Evolutionary conservation across 345 rosid genomes (phyloP).

Genomic region (Gossypium arboreum): DNA sequence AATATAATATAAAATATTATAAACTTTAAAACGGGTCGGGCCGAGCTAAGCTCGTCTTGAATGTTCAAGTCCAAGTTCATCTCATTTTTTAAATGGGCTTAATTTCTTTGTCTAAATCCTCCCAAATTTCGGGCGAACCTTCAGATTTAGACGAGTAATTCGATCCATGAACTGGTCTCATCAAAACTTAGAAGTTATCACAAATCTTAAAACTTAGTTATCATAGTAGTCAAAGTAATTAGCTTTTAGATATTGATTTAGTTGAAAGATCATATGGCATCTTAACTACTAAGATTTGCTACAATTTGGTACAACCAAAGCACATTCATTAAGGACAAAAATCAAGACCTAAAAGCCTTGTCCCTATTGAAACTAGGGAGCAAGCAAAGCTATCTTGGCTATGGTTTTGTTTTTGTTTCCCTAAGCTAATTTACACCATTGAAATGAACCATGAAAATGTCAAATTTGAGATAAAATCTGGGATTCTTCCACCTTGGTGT

Average conservation of each 20-base stretch:
- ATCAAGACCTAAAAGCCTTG: not conserved
- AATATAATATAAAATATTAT: too few relatives aligned
- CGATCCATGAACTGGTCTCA: accelerated
- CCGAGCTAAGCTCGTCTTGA: too few relatives aligned
- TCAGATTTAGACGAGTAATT: accelerated
- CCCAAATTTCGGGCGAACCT: accelerated
- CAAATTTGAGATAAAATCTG: not conserved
- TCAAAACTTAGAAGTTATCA: not conserved
- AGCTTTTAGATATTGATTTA: not conserved
- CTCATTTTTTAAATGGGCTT: too few relatives aligned
- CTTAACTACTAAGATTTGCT: too few relatives aligned
- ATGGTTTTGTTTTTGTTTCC: not conserved
- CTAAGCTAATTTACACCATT: not conserved
- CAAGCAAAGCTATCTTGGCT: not conserved
- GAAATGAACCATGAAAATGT: not conserved
- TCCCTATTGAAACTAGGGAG: too few relatives aligned
- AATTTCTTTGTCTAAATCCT: too few relatives aligned
- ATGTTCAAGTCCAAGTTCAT: too few relatives aligned
- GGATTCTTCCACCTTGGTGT: too few relatives aligned
- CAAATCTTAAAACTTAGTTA: not conserved
- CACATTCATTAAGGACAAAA: not conserved
- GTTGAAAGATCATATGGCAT: not conserved
- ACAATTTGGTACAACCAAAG: not conserved
- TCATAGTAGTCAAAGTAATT: too few relatives aligned
- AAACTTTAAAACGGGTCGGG: too few relatives aligned